Evolutionary conservation across 768 basidiomycete genomes (phyloP), one percentile per base, ranked within the genome.

Genomic region (Hortiboletus flavorubellus): DNA sequence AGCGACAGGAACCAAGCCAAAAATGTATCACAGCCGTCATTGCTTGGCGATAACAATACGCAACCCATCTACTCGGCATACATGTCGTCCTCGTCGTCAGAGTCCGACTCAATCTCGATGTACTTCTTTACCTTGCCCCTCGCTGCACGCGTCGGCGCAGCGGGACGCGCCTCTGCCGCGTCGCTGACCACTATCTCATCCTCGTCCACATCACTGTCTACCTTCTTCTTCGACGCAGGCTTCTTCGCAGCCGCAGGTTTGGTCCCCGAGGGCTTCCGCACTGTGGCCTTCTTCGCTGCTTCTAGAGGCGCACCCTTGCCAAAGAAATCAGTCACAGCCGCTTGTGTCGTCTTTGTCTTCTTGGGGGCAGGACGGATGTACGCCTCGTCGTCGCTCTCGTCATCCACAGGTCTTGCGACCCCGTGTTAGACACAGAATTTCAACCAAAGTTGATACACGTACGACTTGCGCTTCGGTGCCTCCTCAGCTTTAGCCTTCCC

Each of bases 391-490:
- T 79, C 79, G 51, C 76, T 75, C 43, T 72, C 73, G 21, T 73
- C 59, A 33, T 59, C 60, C 42, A 61, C 67, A 30, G 69, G 67
- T 44, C 77, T 80, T 54, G 42, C 1, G 6, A 55, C 21, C 38
- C 48, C 0, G 4, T 4, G 44, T 68, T 21, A 66, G 55, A 31
- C 55, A 50, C 39, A 47, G 29, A 34, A 29, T 45, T 6, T 51
- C 55, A 40, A 56, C 41, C 4, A 43, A 54, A 33, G 18, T 29
- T 42, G 2, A 29, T 8, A 43, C 7, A 68, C 76, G 33, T 48
- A 86, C 89, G 81, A 87, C 71, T 91, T 92, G 41, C 88, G 83
- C 71, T 91, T 91, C 42, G 72, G 66, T 15, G 64, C 61, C 16
- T 60, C 64, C 46, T 61, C 65, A 1, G 68, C 66, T 62, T 75